Evolutionary conservation across 139 green algal species (phyloP).

Genomic region (Tetradesmus obliquus): DNA sequence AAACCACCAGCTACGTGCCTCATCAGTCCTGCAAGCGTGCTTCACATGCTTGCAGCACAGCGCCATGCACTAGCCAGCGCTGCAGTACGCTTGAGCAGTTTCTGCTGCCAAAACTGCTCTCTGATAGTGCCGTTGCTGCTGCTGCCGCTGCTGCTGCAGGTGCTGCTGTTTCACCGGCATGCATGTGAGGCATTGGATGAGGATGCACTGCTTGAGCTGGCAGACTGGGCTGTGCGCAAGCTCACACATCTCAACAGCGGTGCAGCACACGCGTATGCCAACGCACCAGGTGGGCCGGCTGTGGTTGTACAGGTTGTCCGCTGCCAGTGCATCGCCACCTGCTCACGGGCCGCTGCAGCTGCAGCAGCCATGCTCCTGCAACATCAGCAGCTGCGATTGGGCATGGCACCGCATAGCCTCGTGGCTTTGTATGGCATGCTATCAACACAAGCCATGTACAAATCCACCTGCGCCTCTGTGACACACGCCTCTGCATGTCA

Average conservation of each 20-base stretch:
- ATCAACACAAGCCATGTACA: no score
- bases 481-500: background rate
- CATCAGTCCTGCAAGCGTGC: background rate
- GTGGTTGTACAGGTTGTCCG: background rate
- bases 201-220: slow-evolving; percentile 77
- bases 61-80: no score
- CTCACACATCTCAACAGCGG: slow-evolving; percentile 72
- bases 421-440: no score
- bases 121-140: background rate
- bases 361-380: no score
- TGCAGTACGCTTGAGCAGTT: no score
- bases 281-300: background rate
- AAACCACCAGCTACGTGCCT: background rate
- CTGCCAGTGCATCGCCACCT: no score
- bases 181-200: slow-evolving; percentile 70
- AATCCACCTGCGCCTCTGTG: background rate
- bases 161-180: slow-evolving; percentile 74
- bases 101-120: background rate
- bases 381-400: no score
- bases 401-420: no score
- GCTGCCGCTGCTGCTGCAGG: slow-evolving; percentile 50
- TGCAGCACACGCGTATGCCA: slow-evolving; percentile 2
- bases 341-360: no score
- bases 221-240: slow-evolving; percentile 84
- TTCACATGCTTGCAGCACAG: background rate